Evolutionary conservation across 805 yeast species (phyloP).

Genomic region (Candida fluviatilis): DNA sequence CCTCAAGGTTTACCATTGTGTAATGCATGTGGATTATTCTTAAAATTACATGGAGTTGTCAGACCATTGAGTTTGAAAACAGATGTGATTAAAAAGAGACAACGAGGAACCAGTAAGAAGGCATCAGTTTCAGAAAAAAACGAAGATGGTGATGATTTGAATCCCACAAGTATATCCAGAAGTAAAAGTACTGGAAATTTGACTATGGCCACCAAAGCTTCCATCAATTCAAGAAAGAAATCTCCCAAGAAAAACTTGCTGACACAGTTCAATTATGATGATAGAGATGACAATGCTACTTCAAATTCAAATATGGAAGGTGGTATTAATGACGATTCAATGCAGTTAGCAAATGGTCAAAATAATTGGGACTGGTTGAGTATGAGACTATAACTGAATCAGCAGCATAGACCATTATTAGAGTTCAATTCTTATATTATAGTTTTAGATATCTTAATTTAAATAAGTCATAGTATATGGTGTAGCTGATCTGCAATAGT

Average conservation of each 20-base stretch:
- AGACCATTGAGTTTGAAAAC: slow-evolving; percentile 88
- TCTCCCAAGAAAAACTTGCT: neutral
- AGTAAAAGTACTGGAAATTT: slow-evolving; percentile 1
- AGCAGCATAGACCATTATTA: slow-evolving; percentile 3
- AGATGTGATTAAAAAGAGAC: slow-evolving; percentile 89
- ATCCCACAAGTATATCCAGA: slow-evolving; percentile 36
- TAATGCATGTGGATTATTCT: slow-evolving; percentile 93
- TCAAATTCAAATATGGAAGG: neutral
- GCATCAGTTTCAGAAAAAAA: slow-evolving; percentile 22
- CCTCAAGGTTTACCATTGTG: slow-evolving; percentile 91
- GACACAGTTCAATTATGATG: neutral
- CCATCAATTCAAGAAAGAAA: neutral
- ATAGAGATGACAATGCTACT: neutral
- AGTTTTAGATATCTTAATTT: neutral
- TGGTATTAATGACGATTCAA: neutral
- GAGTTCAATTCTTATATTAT: neutral
- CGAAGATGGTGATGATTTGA: slow-evolving; percentile 46
- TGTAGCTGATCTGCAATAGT: neutral
- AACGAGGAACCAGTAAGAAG: slow-evolving; percentile 43
- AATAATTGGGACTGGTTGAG: slow-evolving; percentile 26
- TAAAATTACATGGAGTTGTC: slow-evolving; percentile 92
- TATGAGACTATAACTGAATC: slow-evolving; percentile 19
- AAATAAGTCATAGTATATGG: slow-evolving; percentile 2
- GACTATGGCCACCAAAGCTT: neutral
- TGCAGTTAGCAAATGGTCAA: neutral